These are phyloP conservation scores for Mycena metata DNA, from an alignment of 768 basidiomycete species.

Conservation along the genomic window DNA sequence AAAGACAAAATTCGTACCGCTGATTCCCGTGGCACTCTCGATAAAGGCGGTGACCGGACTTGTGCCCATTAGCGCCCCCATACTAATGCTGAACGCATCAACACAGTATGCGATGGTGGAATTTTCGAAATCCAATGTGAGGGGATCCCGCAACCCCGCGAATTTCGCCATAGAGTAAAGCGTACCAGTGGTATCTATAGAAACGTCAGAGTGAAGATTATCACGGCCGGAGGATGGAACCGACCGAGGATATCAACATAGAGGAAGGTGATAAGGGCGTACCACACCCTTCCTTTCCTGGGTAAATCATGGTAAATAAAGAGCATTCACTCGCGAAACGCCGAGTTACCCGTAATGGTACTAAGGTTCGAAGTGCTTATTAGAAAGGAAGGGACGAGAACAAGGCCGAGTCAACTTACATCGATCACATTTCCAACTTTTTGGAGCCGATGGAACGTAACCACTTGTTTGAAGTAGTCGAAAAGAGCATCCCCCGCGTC, in stretches of 20 bases:
- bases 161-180: slow-evolving; percentile 94
- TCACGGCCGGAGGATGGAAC: slow-evolving; percentile 36
- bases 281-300: slow-evolving; percentile 84
- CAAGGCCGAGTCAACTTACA: slow-evolving; percentile 54
- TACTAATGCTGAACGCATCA: slow-evolving; percentile 84
- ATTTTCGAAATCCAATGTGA: slow-evolving; percentile 89
- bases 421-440: slow-evolving; percentile 77
- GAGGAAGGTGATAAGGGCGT: slow-evolving; percentile 89
- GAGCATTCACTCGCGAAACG: background rate
- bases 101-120: slow-evolving; percentile 87
- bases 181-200: slow-evolving; percentile 73
- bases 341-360: slow-evolving; percentile 57
- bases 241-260: slow-evolving; percentile 88
- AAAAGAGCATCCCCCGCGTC: slow-evolving; percentile 77
- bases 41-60: slow-evolving; percentile 88
- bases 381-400: background rate
- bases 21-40: slow-evolving; percentile 86
- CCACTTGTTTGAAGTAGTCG: slow-evolving; percentile 88
- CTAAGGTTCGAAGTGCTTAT: slow-evolving; percentile 49
- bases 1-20: slow-evolving; percentile 55
- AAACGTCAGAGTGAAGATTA: slow-evolving; percentile 10
- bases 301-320: slow-evolving; percentile 40
- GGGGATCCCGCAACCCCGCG: slow-evolving; percentile 86
- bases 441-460: slow-evolving; percentile 76
- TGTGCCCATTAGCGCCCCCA: slow-evolving; percentile 84